Base-by-base conservation (phyloP, 164 flowering plant genomes). In the Macadamia integrifolia region DNA sequence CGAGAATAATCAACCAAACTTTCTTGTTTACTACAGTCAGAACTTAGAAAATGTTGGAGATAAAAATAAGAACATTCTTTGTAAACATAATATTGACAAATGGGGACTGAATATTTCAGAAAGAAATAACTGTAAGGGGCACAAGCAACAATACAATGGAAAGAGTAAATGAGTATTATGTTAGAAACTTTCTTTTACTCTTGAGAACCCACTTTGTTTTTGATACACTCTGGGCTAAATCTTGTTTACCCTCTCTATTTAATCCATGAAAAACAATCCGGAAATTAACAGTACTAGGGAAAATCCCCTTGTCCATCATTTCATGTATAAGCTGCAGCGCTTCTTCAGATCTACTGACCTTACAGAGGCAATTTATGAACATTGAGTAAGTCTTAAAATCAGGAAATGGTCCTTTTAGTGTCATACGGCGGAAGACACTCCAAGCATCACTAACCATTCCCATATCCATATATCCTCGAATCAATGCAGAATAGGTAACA, bases 201-300 rank as follows among this genome's bases (percentile, higher is more conserved):
- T 11, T 73, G 35, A 87, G 73, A 64, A 73, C 84, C 69, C 68
- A 74, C 75, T 92, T 92, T 32, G 69, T 76, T 46, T 80, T 83
- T 59, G 81, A 40, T 43, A 90, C 91, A 72, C 71, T 68, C 0
- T 58, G 77, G 4, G 98, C 92, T 71, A 93, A 79, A 69, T 80
- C 76, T 11, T 73, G 89, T 73, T 91, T 93, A 6, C 94, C 97
- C 80, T 91, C 96, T 78, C 90, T 83, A 68, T 93, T 93, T 49
- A 93, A 68, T 28, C 98, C 97, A 78, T 64, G 78, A 59, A 83
- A 76, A 18, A 93, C 86, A 1, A 84, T 82, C 59, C 83, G 70
- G 60, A 86, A 93, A 69, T 91, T 89, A 28, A 89, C 66, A 58
- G 78, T 75, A 69, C 97, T 93, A 0, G 98, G 94, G 65, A 80